phyloP scores from a whole-genome alignment of 192 early-diverging fungal species.

The Jimgerdemannia flammicorona region DNA sequence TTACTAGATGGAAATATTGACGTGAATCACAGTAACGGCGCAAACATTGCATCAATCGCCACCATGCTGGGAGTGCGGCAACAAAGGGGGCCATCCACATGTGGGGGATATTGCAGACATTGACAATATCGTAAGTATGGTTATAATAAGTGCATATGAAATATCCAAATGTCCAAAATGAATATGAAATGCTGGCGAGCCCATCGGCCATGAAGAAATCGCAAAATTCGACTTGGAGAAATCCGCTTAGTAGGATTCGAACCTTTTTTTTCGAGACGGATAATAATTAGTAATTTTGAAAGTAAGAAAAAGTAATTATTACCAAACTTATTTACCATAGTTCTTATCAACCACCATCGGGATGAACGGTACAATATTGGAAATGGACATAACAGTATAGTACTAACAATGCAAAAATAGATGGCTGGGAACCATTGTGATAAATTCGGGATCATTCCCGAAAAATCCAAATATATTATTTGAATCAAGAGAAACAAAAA shows the following conservation, averaged over 20 bases:
- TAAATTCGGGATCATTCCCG: slow-evolving; percentile 23
- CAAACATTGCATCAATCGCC: slow-evolving; percentile 73
- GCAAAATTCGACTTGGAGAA: slow-evolving; percentile 67
- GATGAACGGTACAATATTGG: slow-evolving; percentile 36
- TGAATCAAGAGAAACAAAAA: slow-evolving; percentile 35
- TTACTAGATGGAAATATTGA: slow-evolving; percentile 56
- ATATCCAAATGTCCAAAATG: slow-evolving; percentile 54
- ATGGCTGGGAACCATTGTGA: slow-evolving; percentile 42
- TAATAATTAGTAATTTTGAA: background rate
- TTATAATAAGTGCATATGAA: slow-evolving; percentile 58
- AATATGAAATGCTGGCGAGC: slow-evolving; percentile 68
- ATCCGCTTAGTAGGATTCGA: slow-evolving; percentile 56
- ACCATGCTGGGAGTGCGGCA: slow-evolving; percentile 61
- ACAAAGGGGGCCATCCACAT: slow-evolving; percentile 66
- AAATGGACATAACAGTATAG: slow-evolving; percentile 41
- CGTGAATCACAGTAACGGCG: slow-evolving; percentile 61
- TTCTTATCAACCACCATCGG: slow-evolving; percentile 34
- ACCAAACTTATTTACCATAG: slow-evolving; percentile 28
- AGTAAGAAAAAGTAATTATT: no score
- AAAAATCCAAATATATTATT: slow-evolving; percentile 42
- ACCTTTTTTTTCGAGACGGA: slow-evolving; percentile 15
- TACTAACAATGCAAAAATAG: slow-evolving; percentile 20
- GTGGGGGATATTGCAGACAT: slow-evolving; percentile 46
- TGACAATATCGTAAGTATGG: slow-evolving; percentile 49
- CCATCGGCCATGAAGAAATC: slow-evolving; percentile 83